Base-by-base conservation (phyloP, 1,139 yeast genomes). In the Kodamaea derodonti region DNA sequence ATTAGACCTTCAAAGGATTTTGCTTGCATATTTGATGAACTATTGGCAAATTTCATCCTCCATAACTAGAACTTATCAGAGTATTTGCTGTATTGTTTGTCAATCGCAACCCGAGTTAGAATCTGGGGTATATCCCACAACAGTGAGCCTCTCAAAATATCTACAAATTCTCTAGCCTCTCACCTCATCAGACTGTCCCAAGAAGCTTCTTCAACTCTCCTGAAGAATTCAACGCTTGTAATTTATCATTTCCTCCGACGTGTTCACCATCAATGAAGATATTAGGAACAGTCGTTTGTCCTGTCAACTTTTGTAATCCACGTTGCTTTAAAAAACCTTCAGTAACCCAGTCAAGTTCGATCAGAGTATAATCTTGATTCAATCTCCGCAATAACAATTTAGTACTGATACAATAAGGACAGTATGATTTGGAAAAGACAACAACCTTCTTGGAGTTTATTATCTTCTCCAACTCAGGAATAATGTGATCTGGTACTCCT, bases 321-420 rank as follows among this genome's bases (percentile, higher is more conserved):
- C 31, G 29, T 28, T 48, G 51, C 20, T 38, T 30, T 7, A 22
- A 35, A 1, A 42, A 27, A 1, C 65, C 65, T 18, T 54, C 41
- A 4, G 33, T 20, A 4, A 42, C 24, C 3, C 36, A 34, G 43
- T 58, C 51, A 31, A 60, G 46, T 37, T 60, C 65, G n/a, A 56
- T 31, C 9, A 54, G 34, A 29, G 51, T 46, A 33, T 39, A 47
- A 12, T 51, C 38, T 22, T 43, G 40, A 10, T 45, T 38, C 27
- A 50, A 39, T 10, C 40, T 33, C 9, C 30, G 18, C 4, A 60
- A 40, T 25, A 55, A 39, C 6, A 38, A 24, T 41, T 59, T 60
- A 31, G 65, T 50, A 12, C 42, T 35, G 8, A 31, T 41, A 34
- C 65, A 58, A 36, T 57, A 60, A 2, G 62, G 61, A 36, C 66